These are phyloP conservation scores for Scedosporium apiospermum DNA, from an alignment of 2,329 filamentous ascomycete species.

Conservation along the genomic window DNA sequence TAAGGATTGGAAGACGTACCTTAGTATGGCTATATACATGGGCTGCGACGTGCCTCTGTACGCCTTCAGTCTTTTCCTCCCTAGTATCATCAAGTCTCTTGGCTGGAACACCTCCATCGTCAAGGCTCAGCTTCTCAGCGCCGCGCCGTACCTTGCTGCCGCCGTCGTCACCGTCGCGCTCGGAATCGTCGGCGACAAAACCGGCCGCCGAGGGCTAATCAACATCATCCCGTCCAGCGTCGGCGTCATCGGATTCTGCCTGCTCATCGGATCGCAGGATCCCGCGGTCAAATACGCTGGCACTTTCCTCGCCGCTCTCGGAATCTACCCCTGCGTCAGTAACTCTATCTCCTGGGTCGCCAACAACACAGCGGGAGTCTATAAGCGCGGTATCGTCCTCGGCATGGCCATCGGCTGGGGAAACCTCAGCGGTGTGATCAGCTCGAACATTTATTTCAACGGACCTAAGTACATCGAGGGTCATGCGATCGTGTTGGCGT, in stretches of 20 bases:
- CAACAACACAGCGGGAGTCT: slow-evolving; percentile 54
- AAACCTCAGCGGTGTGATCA: slow-evolving; percentile 64
- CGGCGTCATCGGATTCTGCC: slow-evolving; percentile 55
- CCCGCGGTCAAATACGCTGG: slow-evolving; percentile 57
- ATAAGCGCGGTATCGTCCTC: slow-evolving; percentile 61
- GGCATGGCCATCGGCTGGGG: slow-evolving; percentile 72
- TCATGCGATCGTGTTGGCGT: slow-evolving; percentile 54
- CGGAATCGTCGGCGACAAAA: slow-evolving; percentile 57
- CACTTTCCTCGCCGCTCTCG: slow-evolving; percentile 59
- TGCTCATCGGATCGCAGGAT: slow-evolving; percentile 47
- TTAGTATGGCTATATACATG: slow-evolving; percentile 38
- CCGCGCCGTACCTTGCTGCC: slow-evolving; percentile 51
- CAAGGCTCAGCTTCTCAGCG: slow-evolving; percentile 44
- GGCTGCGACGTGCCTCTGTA: slow-evolving; percentile 39
- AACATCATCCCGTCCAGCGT: slow-evolving; percentile 55
- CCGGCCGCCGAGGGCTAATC: slow-evolving; percentile 52
- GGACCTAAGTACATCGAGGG: slow-evolving; percentile 30
- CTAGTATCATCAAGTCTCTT: slow-evolving; percentile 40
- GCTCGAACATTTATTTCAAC: slow-evolving; percentile 52
- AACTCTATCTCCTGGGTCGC: slow-evolving; percentile 64
- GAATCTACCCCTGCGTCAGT: slow-evolving; percentile 61
- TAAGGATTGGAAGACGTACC: slow-evolving; percentile 66
- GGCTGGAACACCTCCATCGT: slow-evolving; percentile 23
- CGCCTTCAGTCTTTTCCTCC: slow-evolving; percentile 45
- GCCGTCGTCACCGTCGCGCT: slow-evolving; percentile 52